phyloP scores from a whole-genome alignment of 257 asterid genomes.

The Handroanthus guayacan region DNA sequence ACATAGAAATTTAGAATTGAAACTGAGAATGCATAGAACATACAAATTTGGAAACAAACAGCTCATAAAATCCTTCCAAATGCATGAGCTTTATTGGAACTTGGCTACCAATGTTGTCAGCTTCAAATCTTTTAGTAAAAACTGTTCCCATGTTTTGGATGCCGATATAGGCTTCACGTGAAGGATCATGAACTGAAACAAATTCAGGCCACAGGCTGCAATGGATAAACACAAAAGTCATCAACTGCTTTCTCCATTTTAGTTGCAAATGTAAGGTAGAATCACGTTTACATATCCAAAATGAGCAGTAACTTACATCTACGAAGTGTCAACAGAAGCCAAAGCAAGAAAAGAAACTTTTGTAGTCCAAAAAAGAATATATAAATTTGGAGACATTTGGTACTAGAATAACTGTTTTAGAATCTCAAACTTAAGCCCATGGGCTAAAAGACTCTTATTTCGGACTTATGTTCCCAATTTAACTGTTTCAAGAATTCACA shows the following conservation, averaged over 20 bases:
- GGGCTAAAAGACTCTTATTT: neutral
- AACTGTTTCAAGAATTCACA: neutral
- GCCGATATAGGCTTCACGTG: conserved; percentile 93
- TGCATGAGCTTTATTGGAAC: conserved; percentile 97
- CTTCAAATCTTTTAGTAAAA: conserved; percentile 95
- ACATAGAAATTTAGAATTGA: conserved; percentile 73
- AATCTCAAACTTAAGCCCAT: conserved; percentile 3
- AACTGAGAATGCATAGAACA: conserved; percentile 37
- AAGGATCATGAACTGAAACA: conserved; percentile 98
- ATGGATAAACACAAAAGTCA: conserved; percentile 32
- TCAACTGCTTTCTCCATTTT: conserved; percentile 32
- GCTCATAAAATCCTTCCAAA: conserved; percentile 95
- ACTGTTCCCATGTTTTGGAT: conserved; percentile 97
- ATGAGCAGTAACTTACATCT: conserved; percentile 3
- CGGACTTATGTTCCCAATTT: neutral
- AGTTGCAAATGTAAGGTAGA: conserved; percentile 19
- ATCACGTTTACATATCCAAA: conserved; percentile 1
- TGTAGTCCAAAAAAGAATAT: neutral
- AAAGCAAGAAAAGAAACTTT: conserved; percentile 9
- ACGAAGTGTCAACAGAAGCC: neutral
- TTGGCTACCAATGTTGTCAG: conserved; percentile 92
- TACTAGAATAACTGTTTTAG: neutral
- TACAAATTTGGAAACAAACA: conserved; percentile 67
- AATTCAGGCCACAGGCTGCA: conserved; percentile 99
- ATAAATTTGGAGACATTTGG: neutral